Evolutionary conservation across 208 protist species (phyloP), one percentile per base, ranked within the genome.

Genomic region (Leishmania lainsoni): DNA sequence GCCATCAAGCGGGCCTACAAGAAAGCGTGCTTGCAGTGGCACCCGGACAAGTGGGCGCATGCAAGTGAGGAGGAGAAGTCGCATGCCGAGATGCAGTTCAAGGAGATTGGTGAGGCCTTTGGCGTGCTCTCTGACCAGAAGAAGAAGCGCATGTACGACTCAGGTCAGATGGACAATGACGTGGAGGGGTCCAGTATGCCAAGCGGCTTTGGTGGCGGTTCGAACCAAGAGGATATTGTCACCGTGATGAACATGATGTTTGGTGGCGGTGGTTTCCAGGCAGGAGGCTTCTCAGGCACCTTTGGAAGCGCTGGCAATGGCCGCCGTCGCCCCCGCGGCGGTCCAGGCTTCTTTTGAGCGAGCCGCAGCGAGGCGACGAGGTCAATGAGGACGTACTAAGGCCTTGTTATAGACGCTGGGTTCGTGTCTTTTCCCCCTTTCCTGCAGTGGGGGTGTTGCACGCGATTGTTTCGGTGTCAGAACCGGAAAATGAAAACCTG

Each of bases 1-100:
- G 80, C 82, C 1, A 92, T 99, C 78, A 94, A 92, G 78, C 93
- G 91, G 29, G 94, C 95, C 42, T 99, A 98, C 84, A 94, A 90
- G 79, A 91, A 96, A 82, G 88, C 86, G 58, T 95, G 91, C 16
- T 84, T 98, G 76, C 91, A 91, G 85, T 98, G 93, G 91, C 97
- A 99, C 86, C 97, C 97, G n/a, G 97, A 99, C 83, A 97, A 94
- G 85, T 98, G 95, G 95, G 88, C 88, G 42, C 83, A 90, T 75
- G 92, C 93, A 10, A 92, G 80, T 70, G 86, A 92, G 56, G 88
- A 95, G 63, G 90, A 98, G 80, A 93, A 92, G 74, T 48, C 76
- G 59, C 83, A 92, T 70, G 96, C 96, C 0, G 95, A 97, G 89
- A 85, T 79, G 75, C 90, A 93, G 85, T 98, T 98, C 80, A 98